Evolutionary conservation across 768 basidiomycete species (phyloP), one percentile per base, ranked within the genome.

Genomic region (Lepiota venenata): DNA sequence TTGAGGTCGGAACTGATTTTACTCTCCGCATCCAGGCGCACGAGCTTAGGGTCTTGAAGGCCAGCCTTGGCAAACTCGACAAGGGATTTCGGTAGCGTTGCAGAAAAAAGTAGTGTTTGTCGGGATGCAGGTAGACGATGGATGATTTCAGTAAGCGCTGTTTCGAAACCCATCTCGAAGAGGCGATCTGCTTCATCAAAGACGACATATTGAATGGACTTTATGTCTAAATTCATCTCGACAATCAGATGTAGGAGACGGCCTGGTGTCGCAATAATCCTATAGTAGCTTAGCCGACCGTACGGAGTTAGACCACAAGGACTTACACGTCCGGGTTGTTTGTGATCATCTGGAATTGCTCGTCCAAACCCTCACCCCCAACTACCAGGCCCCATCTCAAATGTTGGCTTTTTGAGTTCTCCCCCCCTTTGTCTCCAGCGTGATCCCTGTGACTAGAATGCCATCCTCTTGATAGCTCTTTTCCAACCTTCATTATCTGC

Each of bases 1-100:
- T 85, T 85, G 38, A 99, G 81, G 66, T 98, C 97, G 0, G 87
- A 72, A 63, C 93, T 95, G 64, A 99, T 93, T 72, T 97, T 98
- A 66, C 88, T 88, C 67, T 99, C 97, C 4, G 92, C 86, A 63
- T 99, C 97, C 27, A 99, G 78, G n/a, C 97, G 88, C 18, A 98
- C 87, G 38, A 99, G 85, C 67, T 94, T 93, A 9, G 97, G 97
- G 61, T 95, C 87, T 59, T 87, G 83, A 16, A 99, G 75, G 38
- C 97, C 97, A 22, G 96, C 97, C 66, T 94, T 97, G n/a, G 97
- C 94, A 66, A 99, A 99, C 47, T 98, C 96, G 46, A 98, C 93
- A 14, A 99, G 82, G 4, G 93, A 88, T 65, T 93, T 93, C 4
- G 97, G 97, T 3, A 99, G 78, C 0, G 97, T 99, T 1, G 97